Conservation (phyloP, 129 eudicot genomes). For the Cynara cardunculus region DNA sequence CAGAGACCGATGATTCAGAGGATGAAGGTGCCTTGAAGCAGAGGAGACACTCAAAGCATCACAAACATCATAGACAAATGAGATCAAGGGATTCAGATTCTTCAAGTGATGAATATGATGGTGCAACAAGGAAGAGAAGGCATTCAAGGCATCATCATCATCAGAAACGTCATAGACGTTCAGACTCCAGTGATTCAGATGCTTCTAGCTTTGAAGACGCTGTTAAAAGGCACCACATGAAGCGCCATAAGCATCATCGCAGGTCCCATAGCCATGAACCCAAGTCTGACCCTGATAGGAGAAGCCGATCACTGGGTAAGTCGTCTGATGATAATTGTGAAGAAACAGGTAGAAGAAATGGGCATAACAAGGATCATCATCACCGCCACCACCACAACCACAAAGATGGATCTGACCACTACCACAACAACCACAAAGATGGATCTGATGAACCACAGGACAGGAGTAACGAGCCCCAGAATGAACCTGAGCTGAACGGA, state of each 20-base stretch:
- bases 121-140: constrained; percentile 25
- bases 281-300: constrained; percentile 33
- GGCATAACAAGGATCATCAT: constrained; percentile 24
- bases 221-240: constrained; percentile 32
- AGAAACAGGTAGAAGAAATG: constrained; percentile 26
- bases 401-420: background rate
- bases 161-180: constrained; percentile 35
- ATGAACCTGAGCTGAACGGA: constrained; percentile 29
- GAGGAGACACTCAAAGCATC: constrained; percentile 39
- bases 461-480: background rate
- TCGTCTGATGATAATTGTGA: constrained; percentile 41
- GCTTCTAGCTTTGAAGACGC: constrained; percentile 43
- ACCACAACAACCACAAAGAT: constrained; percentile 7
- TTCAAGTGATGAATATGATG: constrained; percentile 41
- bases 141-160: constrained; percentile 33
- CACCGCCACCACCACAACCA: constrained; percentile 11
- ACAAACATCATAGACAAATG: constrained; percentile 26
- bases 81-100: constrained; percentile 43
- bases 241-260: constrained; percentile 49
- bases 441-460: constrained; percentile 13
- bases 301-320: constrained; percentile 31
- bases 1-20: constrained; percentile 31
- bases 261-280: constrained; percentile 41
- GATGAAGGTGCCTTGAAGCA: constrained; percentile 27
- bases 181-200: constrained; percentile 37